Evolutionary conservation across 495 filamentous ascomycete species (phyloP).

Genomic region (Talaromyces borbonicus): DNA sequence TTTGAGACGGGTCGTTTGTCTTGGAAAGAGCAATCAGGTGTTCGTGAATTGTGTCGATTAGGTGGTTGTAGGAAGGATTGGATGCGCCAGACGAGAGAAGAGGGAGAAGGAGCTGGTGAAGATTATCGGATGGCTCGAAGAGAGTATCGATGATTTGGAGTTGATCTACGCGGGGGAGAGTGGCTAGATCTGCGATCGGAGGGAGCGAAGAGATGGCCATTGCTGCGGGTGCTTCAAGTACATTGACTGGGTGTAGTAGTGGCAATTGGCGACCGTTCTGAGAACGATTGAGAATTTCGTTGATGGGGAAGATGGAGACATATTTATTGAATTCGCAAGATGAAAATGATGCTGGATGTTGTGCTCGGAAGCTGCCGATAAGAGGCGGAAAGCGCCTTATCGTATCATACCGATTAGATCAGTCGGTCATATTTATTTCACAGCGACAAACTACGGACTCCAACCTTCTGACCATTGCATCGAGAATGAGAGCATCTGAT

Average conservation of each 20-base stretch:
- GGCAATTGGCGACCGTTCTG: no score
- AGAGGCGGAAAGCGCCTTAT: not conserved
- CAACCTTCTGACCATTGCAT: no score
- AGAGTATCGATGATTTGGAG: conserved; percentile 65
- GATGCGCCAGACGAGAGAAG: conserved; percentile 41
- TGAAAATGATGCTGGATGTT: not conserved
- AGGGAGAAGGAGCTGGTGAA: conserved; percentile 62
- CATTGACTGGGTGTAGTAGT: not conserved
- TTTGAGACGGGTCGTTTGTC: conserved; percentile 38
- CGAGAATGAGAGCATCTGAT: no score
- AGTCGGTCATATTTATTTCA: no score
- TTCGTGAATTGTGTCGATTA: conserved; percentile 48
- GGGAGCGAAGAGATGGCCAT: conserved; percentile 32
- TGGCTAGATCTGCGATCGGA: conserved; percentile 36
- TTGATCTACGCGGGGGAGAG: conserved; percentile 45
- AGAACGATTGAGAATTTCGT: no score
- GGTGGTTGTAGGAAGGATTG: conserved; percentile 51
- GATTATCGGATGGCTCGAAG: conserved; percentile 72
- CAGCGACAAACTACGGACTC: no score
- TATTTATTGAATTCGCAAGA: not conserved
- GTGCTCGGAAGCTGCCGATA: conserved; percentile 2
- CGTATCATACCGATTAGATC: not conserved
- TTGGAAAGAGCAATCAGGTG: conserved; percentile 44
- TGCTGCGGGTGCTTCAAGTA: not conserved
- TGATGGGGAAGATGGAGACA: not conserved